Evolutionary conservation across 495 filamentous ascomycete species (phyloP).

Genomic region (Neurospora terricola): DNA sequence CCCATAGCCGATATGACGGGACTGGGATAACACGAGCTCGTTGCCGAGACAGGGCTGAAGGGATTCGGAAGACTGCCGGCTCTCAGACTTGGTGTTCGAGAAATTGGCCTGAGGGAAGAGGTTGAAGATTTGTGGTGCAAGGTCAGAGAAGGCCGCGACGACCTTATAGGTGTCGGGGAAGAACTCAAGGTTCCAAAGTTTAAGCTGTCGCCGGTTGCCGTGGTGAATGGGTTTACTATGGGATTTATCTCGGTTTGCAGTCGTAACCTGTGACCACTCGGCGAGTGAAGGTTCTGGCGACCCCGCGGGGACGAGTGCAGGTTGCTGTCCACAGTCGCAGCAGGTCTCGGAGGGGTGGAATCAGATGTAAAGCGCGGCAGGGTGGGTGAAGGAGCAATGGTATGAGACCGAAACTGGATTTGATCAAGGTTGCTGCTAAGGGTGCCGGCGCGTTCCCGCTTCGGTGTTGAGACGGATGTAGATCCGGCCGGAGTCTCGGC

Average conservation of each 20-base stretch:
- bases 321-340: slow-evolving; percentile 8
- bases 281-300: slow-evolving; percentile 12
- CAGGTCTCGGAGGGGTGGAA: neutral
- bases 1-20: slow-evolving; percentile 73
- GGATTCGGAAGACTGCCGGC: slow-evolving; percentile 20
- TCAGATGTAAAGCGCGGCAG: slow-evolving; percentile 2
- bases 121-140: slow-evolving; percentile 31
- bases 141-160: slow-evolving; percentile 16
- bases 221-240: slow-evolving; percentile 14
- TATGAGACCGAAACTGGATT: slow-evolving; percentile 23
- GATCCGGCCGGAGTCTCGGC: slow-evolving; percentile 5
- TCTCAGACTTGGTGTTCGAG: slow-evolving; percentile 40
- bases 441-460: neutral
- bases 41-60: slow-evolving; percentile 28
- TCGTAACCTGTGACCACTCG: slow-evolving; percentile 15
- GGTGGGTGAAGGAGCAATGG: slow-evolving; percentile 26
- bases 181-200: neutral
- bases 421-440: slow-evolving; percentile 3
- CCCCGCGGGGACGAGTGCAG: slow-evolving; percentile 1
- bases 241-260: slow-evolving; percentile 27
- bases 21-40: slow-evolving; percentile 35
- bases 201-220: slow-evolving; percentile 13
- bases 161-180: slow-evolving; percentile 14
- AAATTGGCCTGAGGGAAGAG: slow-evolving; percentile 31
- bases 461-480: slow-evolving; percentile 1